Evolutionary conservation across 805 yeast genomes (phyloP).

Genomic region (Torulaspora quercuum): DNA sequence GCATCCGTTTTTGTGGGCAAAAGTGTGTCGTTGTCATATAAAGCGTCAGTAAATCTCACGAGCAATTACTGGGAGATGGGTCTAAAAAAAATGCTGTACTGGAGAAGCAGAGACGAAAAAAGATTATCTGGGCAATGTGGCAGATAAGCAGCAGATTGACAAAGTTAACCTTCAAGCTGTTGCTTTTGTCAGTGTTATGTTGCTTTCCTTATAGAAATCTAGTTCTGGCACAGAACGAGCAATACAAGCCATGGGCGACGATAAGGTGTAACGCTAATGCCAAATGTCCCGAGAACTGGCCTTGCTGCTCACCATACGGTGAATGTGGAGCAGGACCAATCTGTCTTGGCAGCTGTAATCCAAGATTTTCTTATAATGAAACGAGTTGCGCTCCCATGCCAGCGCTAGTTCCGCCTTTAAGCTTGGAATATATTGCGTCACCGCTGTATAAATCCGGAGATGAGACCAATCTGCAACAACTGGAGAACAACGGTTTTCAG

Average conservation of each 20-base stretch:
- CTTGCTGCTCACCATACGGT: slow-evolving; percentile 90
- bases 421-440: slow-evolving; percentile 13
- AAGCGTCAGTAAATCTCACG: slow-evolving; percentile 8
- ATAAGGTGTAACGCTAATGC: slow-evolving; percentile 24
- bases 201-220: background rate
- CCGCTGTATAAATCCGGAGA: slow-evolving; percentile 10
- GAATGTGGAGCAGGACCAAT: slow-evolving; percentile 69
- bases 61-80: too few relatives aligned
- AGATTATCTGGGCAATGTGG: too few relatives aligned
- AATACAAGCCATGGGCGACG: slow-evolving; percentile 26
- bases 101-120: too few relatives aligned
- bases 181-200: background rate
- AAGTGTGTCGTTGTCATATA: background rate
- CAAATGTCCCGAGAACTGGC: slow-evolving; percentile 67
- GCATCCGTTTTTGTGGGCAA: slow-evolving; percentile 4
- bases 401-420: slow-evolving; percentile 43
- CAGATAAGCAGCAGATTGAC: background rate
- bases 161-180: too few relatives aligned
- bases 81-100: too few relatives aligned
- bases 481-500: slow-evolving; percentile 24
- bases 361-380: slow-evolving; percentile 59
- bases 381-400: slow-evolving; percentile 84
- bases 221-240: slow-evolving; percentile 14
- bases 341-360: slow-evolving; percentile 89
- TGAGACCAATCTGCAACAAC: slow-evolving; percentile 8